These are phyloP conservation scores for Cercophora scortea DNA, from an alignment of 495 filamentous ascomycete genomes.

Conservation along the genomic window DNA sequence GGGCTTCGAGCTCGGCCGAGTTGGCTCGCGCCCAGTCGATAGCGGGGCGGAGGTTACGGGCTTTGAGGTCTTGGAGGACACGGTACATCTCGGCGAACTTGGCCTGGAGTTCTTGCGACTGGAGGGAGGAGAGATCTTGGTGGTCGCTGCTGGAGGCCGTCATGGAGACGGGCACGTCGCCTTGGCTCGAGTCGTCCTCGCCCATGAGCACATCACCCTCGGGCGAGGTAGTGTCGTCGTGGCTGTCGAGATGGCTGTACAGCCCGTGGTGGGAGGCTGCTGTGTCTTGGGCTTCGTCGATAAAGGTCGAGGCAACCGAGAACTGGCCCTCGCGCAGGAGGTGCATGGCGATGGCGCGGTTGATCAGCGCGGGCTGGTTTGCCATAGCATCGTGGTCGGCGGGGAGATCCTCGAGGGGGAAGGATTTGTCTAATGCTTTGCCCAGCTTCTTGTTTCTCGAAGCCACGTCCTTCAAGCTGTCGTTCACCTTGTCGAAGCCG, in stretches of 20 bases:
- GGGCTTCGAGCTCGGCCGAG: slow-evolving; percentile 58
- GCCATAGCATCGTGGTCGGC: slow-evolving; percentile 78
- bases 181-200: slow-evolving; percentile 13
- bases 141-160: slow-evolving; percentile 12
- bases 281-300: slow-evolving; percentile 47
- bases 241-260: background rate
- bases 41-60: slow-evolving; percentile 67
- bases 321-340: slow-evolving; percentile 92
- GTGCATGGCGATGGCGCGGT: slow-evolving; percentile 94
- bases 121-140: slow-evolving; percentile 46
- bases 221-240: slow-evolving; percentile 5
- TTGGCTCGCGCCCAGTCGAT: slow-evolving; percentile 79
- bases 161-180: background rate
- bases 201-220: slow-evolving; percentile 17
- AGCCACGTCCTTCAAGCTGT: slow-evolving; percentile 72
- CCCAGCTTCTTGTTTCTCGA: slow-evolving; percentile 70
- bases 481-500: slow-evolving; percentile 69
- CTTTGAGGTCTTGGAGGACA: slow-evolving; percentile 70
- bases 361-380: slow-evolving; percentile 66
- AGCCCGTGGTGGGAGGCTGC: slow-evolving; percentile 2
- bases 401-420: slow-evolving; percentile 70
- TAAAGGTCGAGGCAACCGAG: slow-evolving; percentile 72
- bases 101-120: slow-evolving; percentile 61
- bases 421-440: slow-evolving; percentile 77
- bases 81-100: slow-evolving; percentile 86